phyloP scores from a whole-genome alignment of 2,329 filamentous ascomycete genomes.

The Helminthosporium solani region DNA sequence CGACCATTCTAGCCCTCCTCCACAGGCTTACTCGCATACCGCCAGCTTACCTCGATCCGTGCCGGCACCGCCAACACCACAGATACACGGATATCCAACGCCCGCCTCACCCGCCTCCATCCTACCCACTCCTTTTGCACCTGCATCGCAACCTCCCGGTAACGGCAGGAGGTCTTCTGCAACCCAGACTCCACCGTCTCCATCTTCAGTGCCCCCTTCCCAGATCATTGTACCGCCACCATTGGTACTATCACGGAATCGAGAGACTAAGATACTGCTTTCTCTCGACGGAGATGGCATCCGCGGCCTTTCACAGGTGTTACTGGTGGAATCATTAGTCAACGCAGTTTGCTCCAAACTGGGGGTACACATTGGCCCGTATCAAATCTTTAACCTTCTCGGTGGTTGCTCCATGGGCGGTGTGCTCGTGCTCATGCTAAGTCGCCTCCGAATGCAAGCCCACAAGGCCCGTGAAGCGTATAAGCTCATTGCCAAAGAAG shows the following conservation, averaged over 20 bases:
- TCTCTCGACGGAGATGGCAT: slow-evolving; percentile 37
- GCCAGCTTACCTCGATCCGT: not conserved
- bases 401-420: slow-evolving; percentile 32
- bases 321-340: slow-evolving; percentile 34
- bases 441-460: slow-evolving; percentile 31
- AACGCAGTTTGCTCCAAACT: slow-evolving; percentile 33
- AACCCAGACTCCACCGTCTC: not conserved
- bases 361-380: slow-evolving; percentile 24
- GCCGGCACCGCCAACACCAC: not conserved
- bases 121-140: not conserved
- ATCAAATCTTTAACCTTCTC: slow-evolving; percentile 36
- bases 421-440: slow-evolving; percentile 31
- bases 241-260: slow-evolving; percentile 14
- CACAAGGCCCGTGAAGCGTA: slow-evolving; percentile 33
- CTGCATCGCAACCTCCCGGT: not conserved
- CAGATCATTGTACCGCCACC: not conserved
- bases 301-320: slow-evolving; percentile 30
- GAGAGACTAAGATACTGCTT: slow-evolving; percentile 35
- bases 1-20: slow-evolving; percentile 5
- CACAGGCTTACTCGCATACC: not conserved
- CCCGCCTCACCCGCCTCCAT: not conserved
- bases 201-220: not conserved
- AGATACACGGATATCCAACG: not conserved
- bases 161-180: no score
- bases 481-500: slow-evolving; percentile 24